A percentile compares a stretch with the other conserved stretches of the same genome.
Conservation (phyloP, 495 filamentous ascomycete species). For the Penicillium crystallinum region DNA sequence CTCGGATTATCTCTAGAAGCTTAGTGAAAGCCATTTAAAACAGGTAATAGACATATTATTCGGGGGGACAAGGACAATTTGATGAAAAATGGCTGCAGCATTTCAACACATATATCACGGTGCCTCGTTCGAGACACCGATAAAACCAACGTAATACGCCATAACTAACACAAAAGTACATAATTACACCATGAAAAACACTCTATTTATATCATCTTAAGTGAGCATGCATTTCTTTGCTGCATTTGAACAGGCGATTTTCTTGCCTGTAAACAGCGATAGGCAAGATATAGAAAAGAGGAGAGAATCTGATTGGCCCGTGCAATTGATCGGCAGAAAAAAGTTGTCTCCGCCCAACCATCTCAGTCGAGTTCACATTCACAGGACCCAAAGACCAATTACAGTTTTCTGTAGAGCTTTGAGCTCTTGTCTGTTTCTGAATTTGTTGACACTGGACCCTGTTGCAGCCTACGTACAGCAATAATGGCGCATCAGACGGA, state of each 20-base stretch:
- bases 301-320: background rate
- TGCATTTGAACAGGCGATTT: background rate
- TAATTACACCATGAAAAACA: no score
- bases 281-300: background rate
- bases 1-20: no score
- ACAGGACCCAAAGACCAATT: background rate
- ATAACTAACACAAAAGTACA: no score
- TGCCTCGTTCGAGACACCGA: no score
- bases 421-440: background rate
- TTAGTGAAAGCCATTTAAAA: no score
- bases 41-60: no score
- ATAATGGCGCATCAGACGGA: conserved; percentile 17
- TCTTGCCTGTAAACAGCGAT: background rate
- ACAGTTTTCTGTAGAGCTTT: background rate
- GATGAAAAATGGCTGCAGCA: no score
- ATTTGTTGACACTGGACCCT: background rate
- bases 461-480: background rate
- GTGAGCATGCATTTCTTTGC: background rate
- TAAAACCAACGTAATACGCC: no score
- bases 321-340: conserved; percentile 7
- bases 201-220: no score
- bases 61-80: no score
- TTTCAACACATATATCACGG: no score
- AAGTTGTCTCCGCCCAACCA: conserved; percentile 5
- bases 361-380: background rate